A percentile compares a stretch with the other conserved stretches of the same genome.
These are phyloP conservation scores for Aspergillus felis DNA, from an alignment of 2,329 filamentous ascomycete genomes.

Conservation along the genomic window DNA sequence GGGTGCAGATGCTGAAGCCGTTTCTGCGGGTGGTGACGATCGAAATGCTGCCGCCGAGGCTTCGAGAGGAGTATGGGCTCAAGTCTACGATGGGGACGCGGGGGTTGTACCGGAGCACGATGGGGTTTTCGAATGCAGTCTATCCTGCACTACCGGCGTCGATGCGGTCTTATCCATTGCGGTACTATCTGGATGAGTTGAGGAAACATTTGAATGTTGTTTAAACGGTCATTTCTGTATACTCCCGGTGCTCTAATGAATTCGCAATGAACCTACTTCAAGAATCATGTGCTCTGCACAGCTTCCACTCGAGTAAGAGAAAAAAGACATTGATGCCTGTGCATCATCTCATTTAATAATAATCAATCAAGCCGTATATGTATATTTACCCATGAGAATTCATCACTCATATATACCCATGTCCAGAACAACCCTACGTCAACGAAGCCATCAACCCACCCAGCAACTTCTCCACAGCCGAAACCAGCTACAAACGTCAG, in stretches of 20 bases:
- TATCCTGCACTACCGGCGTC: slow-evolving; percentile 32
- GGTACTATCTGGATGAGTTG: slow-evolving; percentile 29
- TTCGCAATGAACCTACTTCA: not conserved
- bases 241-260: not conserved
- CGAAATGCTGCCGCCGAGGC: slow-evolving; percentile 31
- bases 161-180: slow-evolving; percentile 27
- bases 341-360: not conserved
- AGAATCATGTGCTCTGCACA: no score
- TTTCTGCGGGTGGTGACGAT: slow-evolving; percentile 29
- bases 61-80: slow-evolving; percentile 33
- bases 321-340: not conserved
- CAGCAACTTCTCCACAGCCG: slow-evolving; percentile 26
- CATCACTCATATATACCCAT: not conserved
- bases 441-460: slow-evolving; percentile 22
- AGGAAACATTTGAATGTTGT: slow-evolving; percentile 23
- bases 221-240: slow-evolving; percentile 3
- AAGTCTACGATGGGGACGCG: slow-evolving; percentile 24
- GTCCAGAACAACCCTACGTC: not conserved
- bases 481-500: slow-evolving; percentile 20
- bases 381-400: not conserved
- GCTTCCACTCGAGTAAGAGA: no score
- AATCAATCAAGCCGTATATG: not conserved
- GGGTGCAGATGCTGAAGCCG: slow-evolving; percentile 28
- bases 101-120: slow-evolving; percentile 26
- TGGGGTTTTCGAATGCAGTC: slow-evolving; percentile 30